Percentiles rank a stretch among this genome's conserved stretches.
Evolutionary conservation across 2,329 filamentous ascomycete genomes (phyloP).

Genomic region (Geoglossum cookeanum): DNA sequence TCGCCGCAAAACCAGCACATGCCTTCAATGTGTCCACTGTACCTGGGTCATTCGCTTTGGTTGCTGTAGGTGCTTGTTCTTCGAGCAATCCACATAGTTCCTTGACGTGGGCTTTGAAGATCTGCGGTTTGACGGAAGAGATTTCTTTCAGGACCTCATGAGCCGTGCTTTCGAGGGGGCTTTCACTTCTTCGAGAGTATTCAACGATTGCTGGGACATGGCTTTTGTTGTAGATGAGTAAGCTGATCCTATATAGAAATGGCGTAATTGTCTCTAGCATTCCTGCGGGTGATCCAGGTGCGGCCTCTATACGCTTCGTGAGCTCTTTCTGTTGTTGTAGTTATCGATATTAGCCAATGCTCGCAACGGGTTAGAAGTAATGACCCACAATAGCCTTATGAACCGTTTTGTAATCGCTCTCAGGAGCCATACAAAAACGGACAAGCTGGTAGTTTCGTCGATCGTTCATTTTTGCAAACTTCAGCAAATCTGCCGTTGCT

Average conservation of each 20-base stretch:
- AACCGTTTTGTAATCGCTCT: conserved; percentile 84
- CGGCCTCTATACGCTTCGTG: conserved; percentile 56
- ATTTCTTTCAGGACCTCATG: conserved; percentile 87
- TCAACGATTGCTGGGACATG: conserved; percentile 83
- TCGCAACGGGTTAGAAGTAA: neutral
- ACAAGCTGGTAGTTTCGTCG: conserved; percentile 78
- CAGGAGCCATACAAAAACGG: conserved; percentile 63
- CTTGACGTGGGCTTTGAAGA: conserved; percentile 83
- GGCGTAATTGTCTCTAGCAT: conserved; percentile 66
- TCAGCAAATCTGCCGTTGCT: conserved; percentile 60
- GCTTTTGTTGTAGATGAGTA: conserved; percentile 83
- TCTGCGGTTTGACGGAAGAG: conserved; percentile 68
- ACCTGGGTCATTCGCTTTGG: conserved; percentile 45
- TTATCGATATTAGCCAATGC: neutral
- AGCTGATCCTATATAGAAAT: conserved; percentile 64
- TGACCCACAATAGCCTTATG: conserved; percentile 48
- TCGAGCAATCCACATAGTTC: conserved; percentile 78
- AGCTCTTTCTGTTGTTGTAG: conserved; percentile 44
- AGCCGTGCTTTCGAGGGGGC: conserved; percentile 56
- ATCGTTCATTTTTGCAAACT: conserved; percentile 81
- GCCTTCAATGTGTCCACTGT: conserved; percentile 88
- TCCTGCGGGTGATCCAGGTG: conserved; percentile 34
- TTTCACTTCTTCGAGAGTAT: conserved; percentile 65
- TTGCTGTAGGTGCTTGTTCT: conserved; percentile 55
- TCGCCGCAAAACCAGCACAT: conserved; percentile 76